These are phyloP conservation scores for Podospora pseudopauciseta DNA, from an alignment of 495 filamentous ascomycete species.

Conservation along the genomic window DNA sequence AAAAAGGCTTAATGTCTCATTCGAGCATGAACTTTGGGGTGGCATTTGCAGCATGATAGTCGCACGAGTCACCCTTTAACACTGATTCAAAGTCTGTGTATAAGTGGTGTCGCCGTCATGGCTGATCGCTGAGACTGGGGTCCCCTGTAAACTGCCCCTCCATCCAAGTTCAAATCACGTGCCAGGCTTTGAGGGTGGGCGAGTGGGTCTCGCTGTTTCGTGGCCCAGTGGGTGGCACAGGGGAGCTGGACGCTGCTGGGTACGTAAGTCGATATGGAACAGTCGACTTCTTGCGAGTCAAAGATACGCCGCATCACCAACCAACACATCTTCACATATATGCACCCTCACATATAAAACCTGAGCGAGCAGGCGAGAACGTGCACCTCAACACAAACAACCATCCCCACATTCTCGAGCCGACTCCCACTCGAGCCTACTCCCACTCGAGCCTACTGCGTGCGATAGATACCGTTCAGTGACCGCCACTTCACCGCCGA, in stretches of 20 bases:
- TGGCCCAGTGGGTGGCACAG: neutral
- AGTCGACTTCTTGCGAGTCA: conserved; percentile 14
- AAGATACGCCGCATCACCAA: conserved; percentile 17
- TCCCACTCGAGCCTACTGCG: neutral
- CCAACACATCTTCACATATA: neutral
- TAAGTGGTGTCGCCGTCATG: neutral
- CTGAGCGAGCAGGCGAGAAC: neutral
- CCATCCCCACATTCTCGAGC: neutral
- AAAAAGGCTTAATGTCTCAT: neutral
- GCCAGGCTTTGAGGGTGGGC: neutral
- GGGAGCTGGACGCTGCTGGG: conserved; percentile 12
- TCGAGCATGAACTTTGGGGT: neutral
- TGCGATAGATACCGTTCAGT: neutral
- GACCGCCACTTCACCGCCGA: neutral
- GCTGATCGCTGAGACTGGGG: neutral
- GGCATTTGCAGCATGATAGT: neutral
- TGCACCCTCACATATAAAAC: neutral
- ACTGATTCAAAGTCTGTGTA: neutral
- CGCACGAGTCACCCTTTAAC: neutral
- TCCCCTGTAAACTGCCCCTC: neutral
- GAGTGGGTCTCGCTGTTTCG: neutral
- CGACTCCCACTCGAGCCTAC: neutral
- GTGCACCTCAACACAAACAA: neutral
- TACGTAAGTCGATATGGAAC: conserved; percentile 13
- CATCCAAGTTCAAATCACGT: neutral